Evolutionary conservation across 495 filamentous ascomycete species (phyloP).

Genomic region (Talaromyces adpressus): DNA sequence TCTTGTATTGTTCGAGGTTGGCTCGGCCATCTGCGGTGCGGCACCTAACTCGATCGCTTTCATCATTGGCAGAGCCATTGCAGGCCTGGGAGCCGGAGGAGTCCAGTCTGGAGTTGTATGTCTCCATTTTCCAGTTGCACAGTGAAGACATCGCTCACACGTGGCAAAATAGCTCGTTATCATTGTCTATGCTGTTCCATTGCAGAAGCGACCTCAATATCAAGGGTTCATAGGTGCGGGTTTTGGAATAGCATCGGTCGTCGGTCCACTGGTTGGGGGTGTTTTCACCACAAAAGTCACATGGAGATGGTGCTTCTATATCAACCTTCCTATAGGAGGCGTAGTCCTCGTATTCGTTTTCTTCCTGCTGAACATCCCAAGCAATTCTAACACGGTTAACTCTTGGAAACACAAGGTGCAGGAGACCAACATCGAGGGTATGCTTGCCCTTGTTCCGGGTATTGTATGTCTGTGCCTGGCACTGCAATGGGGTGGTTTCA

Average conservation of each 20-base stretch:
- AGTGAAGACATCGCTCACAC: constrained; percentile 13
- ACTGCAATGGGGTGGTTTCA: constrained; percentile 43
- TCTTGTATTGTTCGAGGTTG: constrained; percentile 61
- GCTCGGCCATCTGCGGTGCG: constrained; percentile 57
- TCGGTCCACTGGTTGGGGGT: constrained; percentile 36
- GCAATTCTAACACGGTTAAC: background rate
- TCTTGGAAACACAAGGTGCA: constrained; percentile 31
- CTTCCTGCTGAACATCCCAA: constrained; percentile 25
- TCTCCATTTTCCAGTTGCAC: constrained; percentile 62
- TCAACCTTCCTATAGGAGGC: constrained; percentile 51
- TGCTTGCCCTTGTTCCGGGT: constrained; percentile 37
- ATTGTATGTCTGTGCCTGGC: constrained; percentile 46
- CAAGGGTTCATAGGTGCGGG: constrained; percentile 39
- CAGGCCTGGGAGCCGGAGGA: constrained; percentile 48
- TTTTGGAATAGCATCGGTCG: constrained; percentile 36
- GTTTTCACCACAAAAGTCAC: constrained; percentile 34
- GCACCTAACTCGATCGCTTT: constrained; percentile 56
- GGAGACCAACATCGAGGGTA: constrained; percentile 34
- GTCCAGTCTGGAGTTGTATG: constrained; percentile 43
- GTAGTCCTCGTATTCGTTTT: constrained; percentile 19
- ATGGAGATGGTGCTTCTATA: constrained; percentile 56
- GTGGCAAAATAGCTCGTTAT: constrained; percentile 16
- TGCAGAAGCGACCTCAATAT: constrained; percentile 39
- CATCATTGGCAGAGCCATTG: constrained; percentile 55
- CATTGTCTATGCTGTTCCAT: constrained; percentile 34